Evolutionary conservation across 2,329 filamentous ascomycete genomes (phyloP), one percentile per base, ranked within the genome.

Genomic region (Paraconiothyrium sp.): DNA sequence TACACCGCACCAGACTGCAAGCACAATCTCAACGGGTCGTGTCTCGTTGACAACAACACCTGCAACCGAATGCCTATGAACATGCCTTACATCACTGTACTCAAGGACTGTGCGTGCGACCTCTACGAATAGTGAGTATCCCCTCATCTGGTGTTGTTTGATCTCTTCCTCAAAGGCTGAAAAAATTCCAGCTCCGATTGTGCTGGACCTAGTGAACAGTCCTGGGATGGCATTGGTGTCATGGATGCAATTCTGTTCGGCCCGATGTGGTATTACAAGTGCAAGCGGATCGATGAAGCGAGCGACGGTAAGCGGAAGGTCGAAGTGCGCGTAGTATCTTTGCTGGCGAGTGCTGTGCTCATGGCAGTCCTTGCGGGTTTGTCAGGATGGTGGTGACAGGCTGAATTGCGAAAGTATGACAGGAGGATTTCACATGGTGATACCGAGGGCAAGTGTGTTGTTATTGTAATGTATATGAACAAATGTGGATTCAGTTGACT

Each of bases 181-280:
- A 4, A 4, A 11, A 27, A 14, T 27, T 14, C 6, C 14, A 54
- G 35, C 10, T 11, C 16, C 24, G 32, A 20, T 2, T 54, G 51
- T 22, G 9, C 32, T 13, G 51, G 22, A 1, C 1, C 16, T 22
- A 32, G 11, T 32, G 20, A n/a, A 16, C 14, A 24, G 24, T 10
- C 20, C 1, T 37, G 13, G 7, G 20, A 54, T 13, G 37, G 24
- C 14, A 3, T n/a, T 13, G 24, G n/a, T n/a, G 22, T 54, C 8
- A 20, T 11, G 7, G 51, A 54, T 44, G 20, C 35, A 8, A 14
- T 54, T 6, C 14, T 54, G 3, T 20, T 10, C 43, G 51, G 51
- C 2, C 37, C 10, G 24, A 32, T 54, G 51, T 11, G 10, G 10
- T 54, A 43, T 14, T 54, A 54, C 37, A 44, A 44, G 37, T 54